Evolutionary conservation across 768 basidiomycete genomes (phyloP).

Genomic region (Sporobolomyces pararoseus): DNA sequence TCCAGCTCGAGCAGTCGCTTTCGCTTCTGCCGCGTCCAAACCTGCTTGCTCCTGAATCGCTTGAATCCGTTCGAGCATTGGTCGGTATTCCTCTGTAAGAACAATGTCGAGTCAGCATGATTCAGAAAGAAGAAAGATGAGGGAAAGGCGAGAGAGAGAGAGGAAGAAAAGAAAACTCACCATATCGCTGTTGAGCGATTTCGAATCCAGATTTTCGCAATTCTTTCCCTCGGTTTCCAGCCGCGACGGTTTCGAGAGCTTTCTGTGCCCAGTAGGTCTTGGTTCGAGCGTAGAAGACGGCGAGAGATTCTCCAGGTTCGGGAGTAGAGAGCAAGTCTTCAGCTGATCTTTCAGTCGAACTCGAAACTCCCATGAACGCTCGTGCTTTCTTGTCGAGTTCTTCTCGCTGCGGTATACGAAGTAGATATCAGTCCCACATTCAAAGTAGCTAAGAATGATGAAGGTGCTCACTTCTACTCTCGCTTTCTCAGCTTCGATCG

Average conservation of each 20-base stretch:
- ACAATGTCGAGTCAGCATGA: too few relatives aligned
- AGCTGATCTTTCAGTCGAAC: constrained; percentile 53
- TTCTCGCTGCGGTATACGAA: constrained; percentile 43
- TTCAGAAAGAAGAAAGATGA: background rate
- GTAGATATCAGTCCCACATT: constrained; percentile 21
- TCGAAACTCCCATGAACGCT: constrained; percentile 61
- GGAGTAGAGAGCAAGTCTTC: constrained; percentile 77
- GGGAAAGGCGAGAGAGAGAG: background rate
- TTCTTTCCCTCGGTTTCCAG: constrained; percentile 69
- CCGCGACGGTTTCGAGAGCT: constrained; percentile 56
- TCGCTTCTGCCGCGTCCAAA: constrained; percentile 56
- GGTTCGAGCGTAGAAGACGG: constrained; percentile 75
- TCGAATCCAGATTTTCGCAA: constrained; percentile 73
- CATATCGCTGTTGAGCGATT: constrained; percentile 68
- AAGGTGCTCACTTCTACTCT: constrained; percentile 14
- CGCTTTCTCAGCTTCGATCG: constrained; percentile 30
- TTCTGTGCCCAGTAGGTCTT: constrained; percentile 77
- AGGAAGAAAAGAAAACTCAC: constrained; percentile 50
- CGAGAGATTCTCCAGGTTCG: constrained; percentile 74
- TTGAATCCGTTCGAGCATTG: constrained; percentile 74
- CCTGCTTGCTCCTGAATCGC: constrained; percentile 78
- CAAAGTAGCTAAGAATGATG: constrained; percentile 17
- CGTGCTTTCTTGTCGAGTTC: constrained; percentile 54
- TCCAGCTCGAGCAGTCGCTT: constrained; percentile 30
- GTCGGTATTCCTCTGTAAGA: constrained; percentile 69